These are phyloP conservation scores for Scopulariopsis brevicaulis DNA, from an alignment of 2,329 filamentous ascomycete genomes.

Conservation along the genomic window DNA sequence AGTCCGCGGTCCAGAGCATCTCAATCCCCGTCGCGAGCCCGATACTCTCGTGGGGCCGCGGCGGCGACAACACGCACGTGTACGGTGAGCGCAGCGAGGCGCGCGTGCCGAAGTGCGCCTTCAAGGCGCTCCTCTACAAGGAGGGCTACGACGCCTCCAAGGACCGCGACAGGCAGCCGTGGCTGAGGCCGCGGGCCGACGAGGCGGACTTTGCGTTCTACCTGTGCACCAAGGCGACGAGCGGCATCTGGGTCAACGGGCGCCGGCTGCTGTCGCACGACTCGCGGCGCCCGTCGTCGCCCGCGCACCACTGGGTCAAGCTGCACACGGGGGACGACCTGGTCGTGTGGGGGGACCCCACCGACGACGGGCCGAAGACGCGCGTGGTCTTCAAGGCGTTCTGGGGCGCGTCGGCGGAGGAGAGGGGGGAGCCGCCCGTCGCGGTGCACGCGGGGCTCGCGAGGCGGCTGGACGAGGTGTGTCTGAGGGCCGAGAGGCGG, in stretches of 20 bases:
- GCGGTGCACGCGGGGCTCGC: slow-evolving; percentile 22
- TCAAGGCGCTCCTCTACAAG: slow-evolving; percentile 67
- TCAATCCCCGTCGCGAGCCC: slow-evolving; percentile 55
- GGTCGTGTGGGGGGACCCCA: slow-evolving; percentile 47
- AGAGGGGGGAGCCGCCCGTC: slow-evolving; percentile 6
- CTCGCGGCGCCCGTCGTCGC: slow-evolving; percentile 36
- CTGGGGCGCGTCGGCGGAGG: slow-evolving; percentile 40
- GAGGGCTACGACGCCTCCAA: slow-evolving; percentile 51
- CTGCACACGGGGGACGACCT: slow-evolving; percentile 70
- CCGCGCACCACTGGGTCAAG: slow-evolving; percentile 53
- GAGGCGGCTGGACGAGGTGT: slow-evolving; percentile 35
- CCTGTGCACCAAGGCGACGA: slow-evolving; percentile 68
- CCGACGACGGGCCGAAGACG: slow-evolving; percentile 25
- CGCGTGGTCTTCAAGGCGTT: slow-evolving; percentile 40
- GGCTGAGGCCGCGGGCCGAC: slow-evolving; percentile 18
- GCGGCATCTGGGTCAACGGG: slow-evolving; percentile 68
- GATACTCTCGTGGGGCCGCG: slow-evolving; percentile 69
- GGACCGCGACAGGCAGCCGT: slow-evolving; percentile 31
- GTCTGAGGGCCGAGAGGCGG: slow-evolving; percentile 30
- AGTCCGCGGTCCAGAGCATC: slow-evolving; percentile 53
- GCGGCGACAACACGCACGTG: slow-evolving; percentile 53
- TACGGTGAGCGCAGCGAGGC: slow-evolving; percentile 53
- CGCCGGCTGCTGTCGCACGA: slow-evolving; percentile 48
- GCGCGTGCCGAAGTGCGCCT: slow-evolving; percentile 70
- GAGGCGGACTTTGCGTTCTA: slow-evolving; percentile 54